Percentiles rank a stretch among this genome's conserved stretches.
Evolutionary conservation across 148 eudicot genomes (phyloP).

Genomic region (Silene latifolia): DNA sequence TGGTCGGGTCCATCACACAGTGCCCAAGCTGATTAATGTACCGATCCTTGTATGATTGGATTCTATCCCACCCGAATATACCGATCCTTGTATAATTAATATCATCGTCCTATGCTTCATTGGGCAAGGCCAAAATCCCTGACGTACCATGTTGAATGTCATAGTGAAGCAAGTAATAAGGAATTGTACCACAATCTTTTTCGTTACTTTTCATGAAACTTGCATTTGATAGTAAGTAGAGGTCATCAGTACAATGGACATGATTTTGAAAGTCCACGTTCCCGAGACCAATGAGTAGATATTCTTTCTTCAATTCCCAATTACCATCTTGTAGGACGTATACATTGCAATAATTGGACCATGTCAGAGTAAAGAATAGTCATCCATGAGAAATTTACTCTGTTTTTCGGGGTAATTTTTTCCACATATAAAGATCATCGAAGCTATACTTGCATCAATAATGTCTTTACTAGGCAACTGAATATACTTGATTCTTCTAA

Average conservation of each 20-base stretch:
- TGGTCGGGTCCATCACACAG: too few relatives aligned
- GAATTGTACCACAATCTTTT: neutral
- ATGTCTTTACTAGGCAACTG: too few relatives aligned
- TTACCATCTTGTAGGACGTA: neutral
- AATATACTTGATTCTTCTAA: too few relatives aligned
- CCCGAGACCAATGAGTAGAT: neutral
- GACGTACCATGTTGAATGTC: neutral
- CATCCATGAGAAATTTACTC: too few relatives aligned
- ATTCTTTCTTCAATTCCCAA: slow-evolving; percentile 4
- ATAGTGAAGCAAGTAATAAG: neutral
- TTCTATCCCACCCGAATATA: slow-evolving; percentile 1
- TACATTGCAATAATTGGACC: too few relatives aligned
- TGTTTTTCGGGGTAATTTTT: too few relatives aligned
- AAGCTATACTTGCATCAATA: too few relatives aligned
- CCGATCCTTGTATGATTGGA: too few relatives aligned
- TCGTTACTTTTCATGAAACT: neutral
- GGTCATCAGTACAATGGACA: neutral
- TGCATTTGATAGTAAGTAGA: neutral
- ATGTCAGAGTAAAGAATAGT: too few relatives aligned
- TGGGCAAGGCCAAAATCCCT: neutral
- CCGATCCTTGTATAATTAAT: neutral
- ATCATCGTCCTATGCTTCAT: neutral
- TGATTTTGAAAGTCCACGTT: neutral
- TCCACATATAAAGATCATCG: too few relatives aligned
- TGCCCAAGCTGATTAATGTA: too few relatives aligned